These are phyloP conservation scores for Gastrolobium villosum DNA, from an alignment of 306 rosid species.

Conservation along the genomic window DNA sequence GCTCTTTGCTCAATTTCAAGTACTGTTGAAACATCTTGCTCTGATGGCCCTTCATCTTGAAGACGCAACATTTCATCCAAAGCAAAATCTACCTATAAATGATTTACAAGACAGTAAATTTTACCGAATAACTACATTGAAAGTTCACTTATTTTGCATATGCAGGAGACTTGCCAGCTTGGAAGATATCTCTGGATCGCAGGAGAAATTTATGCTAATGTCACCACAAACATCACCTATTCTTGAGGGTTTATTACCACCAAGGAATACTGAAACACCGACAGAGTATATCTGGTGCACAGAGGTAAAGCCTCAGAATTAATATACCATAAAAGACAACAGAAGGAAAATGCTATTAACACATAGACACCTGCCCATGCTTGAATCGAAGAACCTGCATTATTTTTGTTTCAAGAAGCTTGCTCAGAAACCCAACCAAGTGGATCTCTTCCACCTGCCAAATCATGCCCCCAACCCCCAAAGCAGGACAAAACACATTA, in stretches of 20 bases:
- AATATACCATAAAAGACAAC: constrained; percentile 37
- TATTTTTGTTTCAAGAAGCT: constrained; percentile 92
- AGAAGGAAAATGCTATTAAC: constrained; percentile 36
- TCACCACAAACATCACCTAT: constrained; percentile 89
- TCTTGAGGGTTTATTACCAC: constrained; percentile 94
- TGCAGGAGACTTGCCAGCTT: constrained; percentile 75
- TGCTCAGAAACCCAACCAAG: constrained; percentile 88
- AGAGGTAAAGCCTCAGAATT: constrained; percentile 50
- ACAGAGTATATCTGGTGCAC: constrained; percentile 83
- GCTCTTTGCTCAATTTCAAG: constrained; percentile 98
- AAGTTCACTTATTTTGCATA: constrained; percentile 36
- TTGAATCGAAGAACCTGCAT: constrained; percentile 96
- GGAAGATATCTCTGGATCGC: constrained; percentile 93
- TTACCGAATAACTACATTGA: constrained; percentile 5
- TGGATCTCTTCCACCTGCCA: constrained; percentile 95
- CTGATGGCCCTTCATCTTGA: constrained; percentile 94
- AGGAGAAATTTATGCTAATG: constrained; percentile 87
- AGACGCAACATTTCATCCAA: constrained; percentile 87
- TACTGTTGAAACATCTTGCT: constrained; percentile 80
- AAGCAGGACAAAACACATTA: constrained; percentile 39
- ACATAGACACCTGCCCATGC: constrained; percentile 83
- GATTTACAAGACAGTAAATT: constrained; percentile 49
- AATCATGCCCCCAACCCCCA: constrained; percentile 43
- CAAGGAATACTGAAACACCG: constrained; percentile 91
- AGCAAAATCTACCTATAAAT: constrained; percentile 84